Percentiles rank a stretch among this genome's conserved stretches.
Evolutionary conservation across 495 filamentous ascomycete species (phyloP).

Genomic region (Daldinia vernicosa): DNA sequence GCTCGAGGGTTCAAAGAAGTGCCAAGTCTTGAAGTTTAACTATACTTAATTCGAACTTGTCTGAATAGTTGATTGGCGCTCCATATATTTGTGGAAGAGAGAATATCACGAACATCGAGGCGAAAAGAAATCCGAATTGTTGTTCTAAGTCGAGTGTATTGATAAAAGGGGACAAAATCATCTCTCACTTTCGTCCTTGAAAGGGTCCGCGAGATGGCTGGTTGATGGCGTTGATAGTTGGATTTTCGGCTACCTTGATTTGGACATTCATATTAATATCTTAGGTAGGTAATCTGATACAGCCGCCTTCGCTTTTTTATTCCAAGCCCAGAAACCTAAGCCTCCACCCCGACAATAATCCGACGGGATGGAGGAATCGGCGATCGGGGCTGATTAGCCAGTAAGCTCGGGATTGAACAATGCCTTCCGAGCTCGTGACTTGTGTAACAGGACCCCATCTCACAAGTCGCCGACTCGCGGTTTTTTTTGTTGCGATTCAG

Average conservation of each 20-base stretch:
- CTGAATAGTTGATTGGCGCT: neutral
- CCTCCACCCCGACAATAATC: slow-evolving; percentile 32
- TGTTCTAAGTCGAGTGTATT: neutral
- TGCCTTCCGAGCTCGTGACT: slow-evolving; percentile 32
- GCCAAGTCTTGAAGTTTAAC: neutral
- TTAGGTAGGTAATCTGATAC: slow-evolving; percentile 4
- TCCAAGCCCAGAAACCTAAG: slow-evolving; percentile 20
- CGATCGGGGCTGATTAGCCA: slow-evolving; percentile 28
- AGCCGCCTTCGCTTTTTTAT: neutral
- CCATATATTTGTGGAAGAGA: neutral
- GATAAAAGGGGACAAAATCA: neutral
- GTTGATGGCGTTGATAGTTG: slow-evolving; percentile 28
- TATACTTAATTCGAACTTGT: neutral
- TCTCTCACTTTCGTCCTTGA: neutral
- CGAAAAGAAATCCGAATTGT: neutral
- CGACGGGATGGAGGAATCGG: slow-evolving; percentile 31
- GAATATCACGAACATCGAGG: neutral
- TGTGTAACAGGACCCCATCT: slow-evolving; percentile 24
- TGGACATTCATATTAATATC: slow-evolving; percentile 21
- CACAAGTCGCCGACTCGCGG: slow-evolving; percentile 23
- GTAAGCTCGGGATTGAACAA: slow-evolving; percentile 27
- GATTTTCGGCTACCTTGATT: slow-evolving; percentile 8
- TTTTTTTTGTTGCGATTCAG: slow-evolving; percentile 42
- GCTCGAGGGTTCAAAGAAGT: neutral
- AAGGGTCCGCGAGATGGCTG: neutral